Evolutionary conservation across 2,329 filamentous ascomycete species (phyloP), one percentile per base, ranked within the genome.

Genomic region (Xylaria sp.): DNA sequence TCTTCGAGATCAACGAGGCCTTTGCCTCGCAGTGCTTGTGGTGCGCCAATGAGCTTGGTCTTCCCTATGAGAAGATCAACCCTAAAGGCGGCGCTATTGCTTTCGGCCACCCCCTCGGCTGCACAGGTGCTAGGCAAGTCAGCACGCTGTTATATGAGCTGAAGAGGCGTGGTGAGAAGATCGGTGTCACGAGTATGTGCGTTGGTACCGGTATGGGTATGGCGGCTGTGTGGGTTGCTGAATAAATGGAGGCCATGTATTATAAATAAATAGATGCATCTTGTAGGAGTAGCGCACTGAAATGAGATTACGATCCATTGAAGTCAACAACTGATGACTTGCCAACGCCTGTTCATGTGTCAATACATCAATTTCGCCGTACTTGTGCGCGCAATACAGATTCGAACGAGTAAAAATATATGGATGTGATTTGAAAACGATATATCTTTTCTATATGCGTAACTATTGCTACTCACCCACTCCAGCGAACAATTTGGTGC

Each of bases 1-100:
- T 98, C 74, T 98, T 87, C 74, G 95, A 99, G 86, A 97, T 99
- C 85, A 99, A 99, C 83, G 95, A 99, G 86, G 95, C 95, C 1
- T 99, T 99, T 78, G 95, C 95, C 33, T 92, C 88, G 67, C 94
- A 98, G 84, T 97, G 92, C 78, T 79, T 98, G 69, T 98, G 91
- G 91, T 97, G 93, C 78, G 87, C 92, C 67, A 92, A 95, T 73
- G 89, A 97, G 83, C 86, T 99, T 21, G 90, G 89, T 46, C 80
- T 99, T 28, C 91, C 92, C 56, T 75, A 84, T 64, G 89, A 92
- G 69, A 98, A 97, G 86, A 88, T 99, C 75, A 98, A 98, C 82
- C 94, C 94, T 72, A 97, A 97, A 85, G 95, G 94, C 69, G 94
- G 94, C 67, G 94, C 94, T 35, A 97, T 97, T 77, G 94, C 94